phyloP scores from a whole-genome alignment of 352 stramenopile species.

The Pythium aquatile region DNA sequence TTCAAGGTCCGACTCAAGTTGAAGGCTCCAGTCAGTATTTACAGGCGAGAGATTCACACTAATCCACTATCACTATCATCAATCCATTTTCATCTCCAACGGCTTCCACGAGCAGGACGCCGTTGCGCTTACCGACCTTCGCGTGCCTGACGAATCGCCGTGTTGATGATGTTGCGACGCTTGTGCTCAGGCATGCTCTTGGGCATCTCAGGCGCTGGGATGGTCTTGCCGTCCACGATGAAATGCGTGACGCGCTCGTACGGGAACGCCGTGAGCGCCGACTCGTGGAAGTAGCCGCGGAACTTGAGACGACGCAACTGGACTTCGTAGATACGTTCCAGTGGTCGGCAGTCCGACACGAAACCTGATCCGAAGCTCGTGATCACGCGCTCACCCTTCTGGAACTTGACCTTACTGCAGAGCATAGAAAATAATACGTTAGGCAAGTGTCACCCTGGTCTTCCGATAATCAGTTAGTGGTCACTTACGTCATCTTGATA shows the following conservation, averaged over 20 bases:
- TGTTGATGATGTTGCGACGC: slow-evolving; percentile 65
- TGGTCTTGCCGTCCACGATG: slow-evolving; percentile 74
- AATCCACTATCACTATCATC: slow-evolving; percentile 4
- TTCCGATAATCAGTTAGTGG: not conserved
- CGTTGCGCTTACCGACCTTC: slow-evolving; percentile 17
- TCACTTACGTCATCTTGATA: slow-evolving; percentile 67
- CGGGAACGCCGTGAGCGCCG: slow-evolving; percentile 59
- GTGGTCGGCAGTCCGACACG: slow-evolving; percentile 47
- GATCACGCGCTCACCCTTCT: slow-evolving; percentile 76
- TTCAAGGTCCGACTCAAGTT: not conserved
- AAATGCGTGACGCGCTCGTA: slow-evolving; percentile 86
- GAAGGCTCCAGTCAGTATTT: not conserved
- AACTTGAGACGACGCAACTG: slow-evolving; percentile 74
- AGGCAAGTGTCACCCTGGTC: not conserved
- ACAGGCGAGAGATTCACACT: not conserved
- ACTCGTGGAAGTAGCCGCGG: slow-evolving; percentile 73
- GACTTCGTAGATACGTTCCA: slow-evolving; percentile 78
- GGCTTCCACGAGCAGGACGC: not conserved
- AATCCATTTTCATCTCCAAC: not conserved
- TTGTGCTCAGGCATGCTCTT: slow-evolving; percentile 67
- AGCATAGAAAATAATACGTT: not conserved
- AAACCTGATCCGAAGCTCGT: slow-evolving; percentile 82
- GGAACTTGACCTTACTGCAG: slow-evolving; percentile 58
- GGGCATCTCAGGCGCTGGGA: slow-evolving; percentile 61
- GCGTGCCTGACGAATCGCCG: slow-evolving; percentile 64